Base-by-base conservation (phyloP, 2,329 filamentous ascomycete species). In the Sclerotinia minor region DNA sequence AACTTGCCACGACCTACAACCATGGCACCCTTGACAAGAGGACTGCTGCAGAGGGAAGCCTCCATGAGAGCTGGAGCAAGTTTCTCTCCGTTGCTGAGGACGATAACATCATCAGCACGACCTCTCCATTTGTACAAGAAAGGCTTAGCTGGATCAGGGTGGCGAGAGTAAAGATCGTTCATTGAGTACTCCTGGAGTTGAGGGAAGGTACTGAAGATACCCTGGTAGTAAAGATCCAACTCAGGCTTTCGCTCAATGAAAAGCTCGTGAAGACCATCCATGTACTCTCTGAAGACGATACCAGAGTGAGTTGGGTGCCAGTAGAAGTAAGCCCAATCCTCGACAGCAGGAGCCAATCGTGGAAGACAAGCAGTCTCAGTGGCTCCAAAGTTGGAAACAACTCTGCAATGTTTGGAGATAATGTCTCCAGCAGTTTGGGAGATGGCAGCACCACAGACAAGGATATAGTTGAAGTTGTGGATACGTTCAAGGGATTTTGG, bases 11-110 rank as follows among this genome's bases (percentile, higher is more conserved):
- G 73, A 0, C 80, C 80, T 50, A 78, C 70, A 11, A 82, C 71
- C 5, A 81, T 54, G 2, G 78, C 78, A 19, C 73, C 71, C 1
- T 72, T 70, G 5, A 82, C 75, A 8, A 75, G 41, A 0, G 78
- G 76, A 65, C 80, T 77, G 3, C 69, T 72, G 29, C 73, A 72
- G n/a, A 82, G 75, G 15, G 75, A 73, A 32, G 70, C 73, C 69
- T 82, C 80, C 75, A 80, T 78, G 0, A 73, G 72, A 8, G 78
- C 70, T 0, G 81, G 81, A 44, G 81, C 81, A 55, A 81, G 75
- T 68, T 82, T 83, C 68, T 81, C 80, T 2, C 81, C 81, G 57
- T 80, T 81, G 0, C 72, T 72, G 8, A 73, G 64, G 2, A 69
- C 57, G 26, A 73, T 69, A 3, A 72, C 67, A 59, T 72, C 71